Evolutionary conservation across 2,329 filamentous ascomycete genomes (phyloP), one percentile per base, ranked within the genome.

Genomic region (Fusarium buxicola): DNA sequence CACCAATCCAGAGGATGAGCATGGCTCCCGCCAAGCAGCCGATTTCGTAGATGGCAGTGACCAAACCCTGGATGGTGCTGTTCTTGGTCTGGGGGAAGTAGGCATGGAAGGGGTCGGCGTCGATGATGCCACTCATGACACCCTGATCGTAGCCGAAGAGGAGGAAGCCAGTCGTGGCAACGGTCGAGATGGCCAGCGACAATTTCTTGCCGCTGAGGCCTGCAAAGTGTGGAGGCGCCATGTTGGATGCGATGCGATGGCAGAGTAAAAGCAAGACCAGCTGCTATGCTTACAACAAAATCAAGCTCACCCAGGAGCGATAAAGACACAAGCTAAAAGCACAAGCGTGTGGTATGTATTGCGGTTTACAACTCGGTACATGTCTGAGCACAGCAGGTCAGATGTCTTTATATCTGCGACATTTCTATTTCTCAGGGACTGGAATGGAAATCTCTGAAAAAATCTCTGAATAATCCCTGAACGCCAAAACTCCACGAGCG

Each of bases 161-260:
- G 25, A 87, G 72, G 76, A 88, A 88, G 18, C 85, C 86, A 45
- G 85, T 87, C 1, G 87, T 89, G 5, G 87, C 86, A 24, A 89
- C 81, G n/a, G 82, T 81, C 2, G 87, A 87, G 41, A 90, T 81
- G 34, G 82, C 77, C 59, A 87, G 67, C 15, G 82, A 84, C 49
- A 90, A 79, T 32, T 76, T 78, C 65, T 78, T 80, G 72, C 88
- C 88, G 31, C 82, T 83, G 58, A 89, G 78, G 74, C 87, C 86
- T 72, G 84, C 82, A 71, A 81, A 89, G 15, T 71, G 81, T 47
- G 84, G 82, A 63, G 83, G 80, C 63, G 82, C 78, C 83, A 86
- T 86, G 34, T 27, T 75, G 55, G 44, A 39, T 30, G 24, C 8
- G 11, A 35, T 36, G 55, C 15, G n/a, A 25, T 49, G 40, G n/a